These are phyloP conservation scores for Metschnikowia noctiluminum DNA, from an alignment of 805 yeast genomes.

Conservation along the genomic window DNA sequence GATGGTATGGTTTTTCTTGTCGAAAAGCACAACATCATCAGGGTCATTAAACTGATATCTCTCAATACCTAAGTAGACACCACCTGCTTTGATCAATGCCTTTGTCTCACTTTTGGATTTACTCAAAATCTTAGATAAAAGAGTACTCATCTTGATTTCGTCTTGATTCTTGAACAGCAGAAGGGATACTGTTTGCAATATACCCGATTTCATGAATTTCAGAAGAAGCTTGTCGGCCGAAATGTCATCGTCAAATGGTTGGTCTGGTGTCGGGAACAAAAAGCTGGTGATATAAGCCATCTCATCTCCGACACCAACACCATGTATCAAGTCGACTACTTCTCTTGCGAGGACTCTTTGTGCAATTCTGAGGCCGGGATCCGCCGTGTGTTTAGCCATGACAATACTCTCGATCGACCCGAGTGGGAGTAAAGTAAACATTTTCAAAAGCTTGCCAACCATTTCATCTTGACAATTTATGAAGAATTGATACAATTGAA, in stretches of 20 bases:
- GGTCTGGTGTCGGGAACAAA: slow-evolving; percentile 57
- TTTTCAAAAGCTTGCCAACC: slow-evolving; percentile 62
- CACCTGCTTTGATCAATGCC: slow-evolving; percentile 63
- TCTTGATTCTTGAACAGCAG: slow-evolving; percentile 23
- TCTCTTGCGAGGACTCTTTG: slow-evolving; percentile 79
- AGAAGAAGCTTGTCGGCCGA: slow-evolving; percentile 47
- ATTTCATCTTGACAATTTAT: slow-evolving; percentile 76
- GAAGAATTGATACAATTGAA: slow-evolving; percentile 81
- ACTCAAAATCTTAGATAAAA: slow-evolving; percentile 47
- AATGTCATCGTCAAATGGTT: slow-evolving; percentile 44
- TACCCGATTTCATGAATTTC: slow-evolving; percentile 58
- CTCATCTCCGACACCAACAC: slow-evolving; percentile 66
- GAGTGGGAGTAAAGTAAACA: slow-evolving; percentile 76
- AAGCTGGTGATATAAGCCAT: slow-evolving; percentile 67
- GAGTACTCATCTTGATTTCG: slow-evolving; percentile 46
- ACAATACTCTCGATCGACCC: slow-evolving; percentile 50
- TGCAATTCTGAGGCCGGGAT: slow-evolving; percentile 66
- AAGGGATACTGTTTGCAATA: slow-evolving; percentile 39
- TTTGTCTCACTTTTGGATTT: slow-evolving; percentile 58
- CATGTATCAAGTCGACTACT: slow-evolving; percentile 85
- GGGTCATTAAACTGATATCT: slow-evolving; percentile 48
- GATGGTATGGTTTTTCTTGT: slow-evolving; percentile 46
- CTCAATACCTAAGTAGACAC: slow-evolving; percentile 66
- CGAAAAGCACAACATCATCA: slow-evolving; percentile 48
- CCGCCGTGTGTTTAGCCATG: slow-evolving; percentile 47